Evolutionary conservation across 176 grass and related monocot species (phyloP), one percentile per base, ranked within the genome.

Genomic region (Urochloa ruziziensis): DNA sequence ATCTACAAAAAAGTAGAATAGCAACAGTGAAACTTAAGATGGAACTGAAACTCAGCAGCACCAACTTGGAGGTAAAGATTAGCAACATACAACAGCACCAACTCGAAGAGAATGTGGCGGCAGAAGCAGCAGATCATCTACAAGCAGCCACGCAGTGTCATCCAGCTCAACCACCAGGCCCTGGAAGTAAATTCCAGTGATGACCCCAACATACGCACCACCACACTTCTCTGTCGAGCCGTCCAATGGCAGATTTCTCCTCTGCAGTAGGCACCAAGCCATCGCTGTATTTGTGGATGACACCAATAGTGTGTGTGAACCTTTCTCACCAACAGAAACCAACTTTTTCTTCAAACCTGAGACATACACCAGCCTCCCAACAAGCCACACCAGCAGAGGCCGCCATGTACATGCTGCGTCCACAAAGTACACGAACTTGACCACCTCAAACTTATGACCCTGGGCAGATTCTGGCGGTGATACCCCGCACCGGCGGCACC

Each of bases 151-250:
- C 58, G 67, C 57, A 0, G 70, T 80, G 14, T 80, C 33, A 77
- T 98, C 93, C 73, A 98, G 87, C 84, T 98, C 93, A 42, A 95
- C 54, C 66, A 90, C 81, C 87, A 85, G 63, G 29, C 85, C 89
- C 51, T 93, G 59, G 49, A 90, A 88, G 82, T 87, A 87, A 81
- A 95, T 90, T 46, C 96, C 93, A 44, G 85, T 90, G 81, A 98
- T 35, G 10, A 92, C 69, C 36, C 93, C 93, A 40, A 36, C 84
- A 56, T 95, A 95, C 7, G 70, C 74, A 36, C 80, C 78, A 57
- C 57, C n/a, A 18, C 87, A 86, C 17, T 71, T 82, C 25, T 80
- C 76, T 43, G 48, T 11, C 3, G 23, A 39, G 58, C 57, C 21
- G 33, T 48, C 36, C 18, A 25, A 73, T 11, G n/a, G 70, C 25